Percentiles rank a stretch among this genome's conserved stretches.
Conservation (phyloP, 2,329 filamentous ascomycete genomes). For the Fusarium sp. region DNA sequence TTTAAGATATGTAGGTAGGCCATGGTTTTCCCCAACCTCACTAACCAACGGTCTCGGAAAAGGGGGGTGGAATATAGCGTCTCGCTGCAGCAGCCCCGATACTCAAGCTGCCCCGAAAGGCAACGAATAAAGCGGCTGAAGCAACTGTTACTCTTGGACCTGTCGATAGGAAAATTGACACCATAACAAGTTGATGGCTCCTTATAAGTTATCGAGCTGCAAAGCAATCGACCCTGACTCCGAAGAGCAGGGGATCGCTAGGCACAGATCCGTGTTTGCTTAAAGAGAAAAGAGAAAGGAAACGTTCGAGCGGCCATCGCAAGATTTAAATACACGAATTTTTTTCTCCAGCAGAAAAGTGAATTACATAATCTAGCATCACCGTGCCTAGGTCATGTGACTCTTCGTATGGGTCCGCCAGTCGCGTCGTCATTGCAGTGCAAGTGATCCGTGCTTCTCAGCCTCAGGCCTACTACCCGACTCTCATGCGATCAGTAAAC, state of each 20-base stretch:
- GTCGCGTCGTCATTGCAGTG: conserved; percentile 10
- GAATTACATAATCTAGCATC: conserved; percentile 25
- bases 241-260: conserved; percentile 74
- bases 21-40: conserved; percentile 96
- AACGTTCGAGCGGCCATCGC: conserved; percentile 47
- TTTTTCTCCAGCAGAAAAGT: background rate
- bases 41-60: conserved; percentile 88
- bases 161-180: conserved; percentile 95
- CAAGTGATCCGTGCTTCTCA: conserved; percentile 37
- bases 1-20: conserved; percentile 70
- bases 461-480: background rate
- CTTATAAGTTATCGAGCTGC: conserved; percentile 86
- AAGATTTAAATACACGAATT: conserved; percentile 27
- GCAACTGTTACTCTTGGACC: conserved; percentile 83
- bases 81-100: conserved; percentile 70
- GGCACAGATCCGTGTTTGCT: conserved; percentile 83
- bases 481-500: background rate
- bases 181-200: conserved; percentile 80
- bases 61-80: conserved; percentile 91
- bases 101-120: conserved; percentile 70
- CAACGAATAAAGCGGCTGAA: conserved; percentile 75
- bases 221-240: conserved; percentile 79
- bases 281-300: conserved; percentile 51
- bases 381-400: background rate
- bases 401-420: background rate